These are phyloP conservation scores for Colletotrichum costaricense DNA, from an alignment of 2,329 filamentous ascomycete genomes.

Conservation along the genomic window DNA sequence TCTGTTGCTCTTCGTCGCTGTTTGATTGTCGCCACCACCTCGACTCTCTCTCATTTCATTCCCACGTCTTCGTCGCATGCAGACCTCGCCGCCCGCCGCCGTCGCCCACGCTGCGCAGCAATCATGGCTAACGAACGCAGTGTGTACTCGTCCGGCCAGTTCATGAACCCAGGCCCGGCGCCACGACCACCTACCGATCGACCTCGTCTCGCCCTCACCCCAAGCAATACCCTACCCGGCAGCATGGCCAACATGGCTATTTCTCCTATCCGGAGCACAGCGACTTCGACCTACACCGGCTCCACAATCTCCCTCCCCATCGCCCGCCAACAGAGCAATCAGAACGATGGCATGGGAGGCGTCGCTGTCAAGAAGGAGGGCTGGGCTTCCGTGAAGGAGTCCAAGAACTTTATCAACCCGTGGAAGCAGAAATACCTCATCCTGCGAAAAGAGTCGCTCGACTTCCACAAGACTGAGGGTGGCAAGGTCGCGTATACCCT, in stretches of 20 bases:
- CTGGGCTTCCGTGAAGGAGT: constrained; percentile 90
- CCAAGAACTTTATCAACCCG: constrained; percentile 82
- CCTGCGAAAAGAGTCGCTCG: constrained; percentile 89
- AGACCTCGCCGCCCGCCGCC: constrained; percentile 9
- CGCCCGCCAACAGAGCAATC: constrained; percentile 68
- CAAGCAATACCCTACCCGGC: constrained; percentile 77
- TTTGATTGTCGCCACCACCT: constrained; percentile 12
- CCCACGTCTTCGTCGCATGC: constrained; percentile 28
- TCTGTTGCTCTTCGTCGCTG: background rate
- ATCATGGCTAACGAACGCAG: constrained; percentile 51
- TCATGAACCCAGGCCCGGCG: constrained; percentile 97
- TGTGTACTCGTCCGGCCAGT: constrained; percentile 72
- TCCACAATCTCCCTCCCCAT: constrained; percentile 81
- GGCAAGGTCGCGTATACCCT: constrained; percentile 90
- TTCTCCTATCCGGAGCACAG: constrained; percentile 74
- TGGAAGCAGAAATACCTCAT: constrained; percentile 96
- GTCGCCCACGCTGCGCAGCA: constrained; percentile 31
- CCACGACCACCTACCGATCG: constrained; percentile 89
- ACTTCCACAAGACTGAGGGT: constrained; percentile 93
- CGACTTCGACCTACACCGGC: constrained; percentile 75
- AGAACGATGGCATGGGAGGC: constrained; percentile 72
- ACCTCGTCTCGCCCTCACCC: constrained; percentile 83
- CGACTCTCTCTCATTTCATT: background rate
- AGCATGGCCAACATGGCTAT: constrained; percentile 85
- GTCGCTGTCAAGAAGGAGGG: constrained; percentile 84